Evolutionary conservation across 2,329 filamentous ascomycete genomes (phyloP), one percentile per base, ranked within the genome.

Genomic region (Penicillium glabrum): DNA sequence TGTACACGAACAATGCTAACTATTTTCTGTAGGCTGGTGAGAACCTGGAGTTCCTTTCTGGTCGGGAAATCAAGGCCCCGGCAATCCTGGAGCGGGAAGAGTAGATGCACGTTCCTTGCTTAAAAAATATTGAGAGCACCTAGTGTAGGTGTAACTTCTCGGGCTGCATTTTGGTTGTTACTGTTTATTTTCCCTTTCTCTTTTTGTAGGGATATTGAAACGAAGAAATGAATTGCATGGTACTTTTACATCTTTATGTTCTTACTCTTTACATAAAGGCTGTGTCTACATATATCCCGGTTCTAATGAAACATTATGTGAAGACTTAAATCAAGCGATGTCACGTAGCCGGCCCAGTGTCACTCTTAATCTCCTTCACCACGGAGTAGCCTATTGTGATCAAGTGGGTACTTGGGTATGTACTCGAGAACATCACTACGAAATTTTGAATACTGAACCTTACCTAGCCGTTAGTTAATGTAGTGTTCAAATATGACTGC

Each of bases 61-160:
- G 77, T 51, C 77, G 81, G 62, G 81, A 84, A 58, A 81, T 88
- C 73, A 86, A 83, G 71, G 84, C 85, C 19, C 85, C 85, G 13
- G 85, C 85, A 2, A 80, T 87, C 49, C 84, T 88, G 66, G 85
- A 88, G 73, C 84, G 81, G 70, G 83, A 86, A 66, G 73, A 80
- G 61, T 69, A 70, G 53, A 68, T 47, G 19, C 48, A 19, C 26
- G 21, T 48, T 23, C 13, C 27, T 2, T 37, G 16, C 19, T 35
- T 19, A 23, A 31, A 48, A 16, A 45, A 23, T 29, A 23, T 29
- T 24, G 19, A 51, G 35, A 41, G 21, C 16, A 48, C 29, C 31
- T 33, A 24, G 46, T 33, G n/a, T 26, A 48, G 29, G 46, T 39
- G 47, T 14, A 33, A 52, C 11, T 39, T 35, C 43, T 45, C 41